phyloP scores from a whole-genome alignment of 352 stramenopile species.

The Proteromonas lacertae region DNA sequence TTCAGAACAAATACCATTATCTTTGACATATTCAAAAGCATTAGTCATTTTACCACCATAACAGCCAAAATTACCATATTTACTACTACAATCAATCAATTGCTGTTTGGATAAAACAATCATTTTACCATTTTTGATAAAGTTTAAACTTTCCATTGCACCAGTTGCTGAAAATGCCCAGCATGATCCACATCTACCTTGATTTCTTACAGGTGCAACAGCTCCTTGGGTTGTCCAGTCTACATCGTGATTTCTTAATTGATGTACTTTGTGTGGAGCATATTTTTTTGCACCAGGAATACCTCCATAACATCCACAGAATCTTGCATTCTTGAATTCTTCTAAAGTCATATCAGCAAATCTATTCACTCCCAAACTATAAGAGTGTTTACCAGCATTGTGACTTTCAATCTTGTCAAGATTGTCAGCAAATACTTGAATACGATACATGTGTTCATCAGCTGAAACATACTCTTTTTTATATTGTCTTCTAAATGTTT shows the following conservation, averaged over 20 bases:
- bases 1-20: conserved; percentile 57
- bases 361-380: conserved; percentile 11
- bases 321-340: conserved; percentile 6
- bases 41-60: conserved; percentile 85
- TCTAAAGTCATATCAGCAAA: conserved; percentile 12
- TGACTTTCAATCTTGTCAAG: conserved; percentile 8
- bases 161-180: conserved; percentile 39
- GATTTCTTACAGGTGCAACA: conserved; percentile 41
- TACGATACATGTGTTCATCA: not conserved
- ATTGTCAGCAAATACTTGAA: conserved; percentile 7
- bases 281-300: too few species aligned
- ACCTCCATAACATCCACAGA: too few species aligned
- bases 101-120: conserved; percentile 73
- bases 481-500: too few species aligned
- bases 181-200: conserved; percentile 52
- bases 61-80: conserved; percentile 45
- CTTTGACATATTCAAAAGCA: conserved; percentile 70
- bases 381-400: conserved; percentile 8
- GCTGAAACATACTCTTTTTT: too few species aligned
- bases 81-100: conserved; percentile 73
- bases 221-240: conserved; percentile 1
- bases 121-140: conserved; percentile 51
- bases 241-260: too few species aligned
- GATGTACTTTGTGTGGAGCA: too few species aligned
- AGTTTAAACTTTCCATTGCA: conserved; percentile 31